Conservation (phyloP, 352 stramenopile genomes). For the Phytophthora pisi region DNA sequence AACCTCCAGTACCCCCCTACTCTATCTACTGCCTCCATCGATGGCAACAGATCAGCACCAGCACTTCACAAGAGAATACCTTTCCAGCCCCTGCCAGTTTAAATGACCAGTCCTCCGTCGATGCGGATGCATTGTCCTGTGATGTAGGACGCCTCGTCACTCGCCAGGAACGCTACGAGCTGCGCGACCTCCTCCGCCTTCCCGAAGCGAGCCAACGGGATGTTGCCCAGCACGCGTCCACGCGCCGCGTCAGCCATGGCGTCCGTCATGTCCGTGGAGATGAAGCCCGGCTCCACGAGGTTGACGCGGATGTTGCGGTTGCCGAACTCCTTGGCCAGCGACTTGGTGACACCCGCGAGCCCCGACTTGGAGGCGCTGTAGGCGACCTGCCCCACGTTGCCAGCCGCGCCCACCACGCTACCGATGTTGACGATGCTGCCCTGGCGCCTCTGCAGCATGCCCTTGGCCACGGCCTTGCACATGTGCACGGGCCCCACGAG, state of each 20-base stretch:
- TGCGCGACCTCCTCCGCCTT: constrained; percentile 74
- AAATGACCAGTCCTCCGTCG: constrained; percentile 81
- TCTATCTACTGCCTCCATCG: constrained; percentile 16
- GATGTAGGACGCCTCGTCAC: constrained; percentile 82
- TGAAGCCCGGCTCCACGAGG: constrained; percentile 87
- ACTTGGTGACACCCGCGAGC: constrained; percentile 75
- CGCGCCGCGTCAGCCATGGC: constrained; percentile 58
- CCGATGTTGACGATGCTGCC: constrained; percentile 87
- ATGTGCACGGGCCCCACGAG: constrained; percentile 76
- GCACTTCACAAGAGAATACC: constrained; percentile 1
- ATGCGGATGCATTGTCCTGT: constrained; percentile 85
- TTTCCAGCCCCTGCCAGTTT: constrained; percentile 12
- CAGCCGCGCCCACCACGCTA: constrained; percentile 75
- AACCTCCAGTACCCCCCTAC: constrained; percentile 18
- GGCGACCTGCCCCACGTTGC: constrained; percentile 79
- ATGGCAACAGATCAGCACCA: constrained; percentile 18
- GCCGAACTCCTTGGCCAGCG: constrained; percentile 85
- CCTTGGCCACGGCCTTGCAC: constrained; percentile 74
- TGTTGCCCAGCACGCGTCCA: constrained; percentile 52
- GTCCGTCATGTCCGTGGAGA: constrained; percentile 83
- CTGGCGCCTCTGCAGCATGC: constrained; percentile 76
- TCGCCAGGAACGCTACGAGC: constrained; percentile 79
- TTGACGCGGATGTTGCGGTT: constrained; percentile 88
- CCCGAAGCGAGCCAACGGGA: constrained; percentile 70
- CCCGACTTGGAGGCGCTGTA: constrained; percentile 88